Conservation (phyloP, 306 rosid species). For the Sicyos edulis region DNA sequence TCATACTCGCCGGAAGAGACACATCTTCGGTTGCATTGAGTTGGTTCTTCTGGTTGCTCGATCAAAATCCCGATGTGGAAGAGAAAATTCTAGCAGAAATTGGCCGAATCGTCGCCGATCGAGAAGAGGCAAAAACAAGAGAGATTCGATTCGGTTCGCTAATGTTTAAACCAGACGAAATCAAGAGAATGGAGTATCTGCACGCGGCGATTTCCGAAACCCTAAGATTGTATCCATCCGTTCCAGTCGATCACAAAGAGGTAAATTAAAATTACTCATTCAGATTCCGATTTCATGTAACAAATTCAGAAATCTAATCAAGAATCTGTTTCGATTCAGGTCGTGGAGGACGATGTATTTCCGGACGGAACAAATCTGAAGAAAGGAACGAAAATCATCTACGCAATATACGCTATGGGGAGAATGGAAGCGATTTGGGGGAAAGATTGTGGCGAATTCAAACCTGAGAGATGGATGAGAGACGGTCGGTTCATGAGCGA, state of each 20-base stretch:
- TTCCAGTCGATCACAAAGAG: conserved; percentile 91
- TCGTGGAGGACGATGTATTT: conserved; percentile 53
- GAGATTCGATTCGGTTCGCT: conserved; percentile 13
- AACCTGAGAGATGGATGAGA: conserved; percentile 79
- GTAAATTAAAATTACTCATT: conserved; percentile 38
- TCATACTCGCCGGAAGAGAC: conserved; percentile 88
- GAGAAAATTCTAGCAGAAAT: conserved; percentile 51
- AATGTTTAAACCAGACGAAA: conserved; percentile 59
- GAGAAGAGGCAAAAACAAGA: conserved; percentile 27
- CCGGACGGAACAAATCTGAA: conserved; percentile 72
- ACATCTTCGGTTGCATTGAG: conserved; percentile 93
- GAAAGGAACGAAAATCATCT: conserved; percentile 74
- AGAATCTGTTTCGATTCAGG: conserved; percentile 27
- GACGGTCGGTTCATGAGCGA: conserved; percentile 68
- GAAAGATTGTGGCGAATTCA: conserved; percentile 61
- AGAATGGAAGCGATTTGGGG: conserved; percentile 85
- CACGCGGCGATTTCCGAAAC: conserved; percentile 89
- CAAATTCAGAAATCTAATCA: background rate
- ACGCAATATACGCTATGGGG: conserved; percentile 84
- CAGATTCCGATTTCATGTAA: background rate
- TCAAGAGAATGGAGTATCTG: conserved; percentile 87
- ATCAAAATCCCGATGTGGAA: conserved; percentile 59
- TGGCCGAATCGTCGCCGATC: conserved; percentile 39
- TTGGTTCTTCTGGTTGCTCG: conserved; percentile 90
- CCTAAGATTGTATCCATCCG: conserved; percentile 85